These are phyloP conservation scores for Flaveria floridana DNA, from an alignment of 140 eudicot genomes.

Conservation along the genomic window DNA sequence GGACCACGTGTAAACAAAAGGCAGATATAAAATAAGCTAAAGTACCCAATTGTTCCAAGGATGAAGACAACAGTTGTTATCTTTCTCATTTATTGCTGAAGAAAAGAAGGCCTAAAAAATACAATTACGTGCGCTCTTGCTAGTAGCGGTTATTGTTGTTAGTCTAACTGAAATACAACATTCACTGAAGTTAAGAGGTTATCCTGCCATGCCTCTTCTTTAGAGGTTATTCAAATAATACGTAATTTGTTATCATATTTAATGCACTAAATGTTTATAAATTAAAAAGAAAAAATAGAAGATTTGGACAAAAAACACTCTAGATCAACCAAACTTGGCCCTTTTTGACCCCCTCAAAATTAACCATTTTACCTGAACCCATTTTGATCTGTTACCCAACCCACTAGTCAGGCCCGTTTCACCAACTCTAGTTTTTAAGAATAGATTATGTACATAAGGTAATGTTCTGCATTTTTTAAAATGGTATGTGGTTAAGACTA, in stretches of 20 bases:
- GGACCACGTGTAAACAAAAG: conserved; percentile 7
- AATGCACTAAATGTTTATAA: background rate
- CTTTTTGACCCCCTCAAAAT: background rate
- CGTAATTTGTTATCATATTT: background rate
- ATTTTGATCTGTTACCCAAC: background rate
- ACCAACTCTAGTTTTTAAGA: background rate
- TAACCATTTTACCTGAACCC: background rate
- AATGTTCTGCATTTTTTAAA: background rate
- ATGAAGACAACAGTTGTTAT: background rate
- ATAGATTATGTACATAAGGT: background rate
- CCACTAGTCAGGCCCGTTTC: background rate
- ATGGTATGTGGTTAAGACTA: background rate
- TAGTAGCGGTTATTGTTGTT: background rate
- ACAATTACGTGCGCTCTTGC: background rate
- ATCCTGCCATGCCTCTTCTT: too few relatives aligned
- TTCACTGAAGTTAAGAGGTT: background rate
- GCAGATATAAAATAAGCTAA: background rate
- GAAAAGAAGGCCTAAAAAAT: conserved; percentile 1
- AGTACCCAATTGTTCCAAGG: conserved; percentile 12
- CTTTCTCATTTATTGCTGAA: conserved; percentile 14
- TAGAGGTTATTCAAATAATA: too few relatives aligned
- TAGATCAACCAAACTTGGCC: background rate
- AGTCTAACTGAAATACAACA: too few relatives aligned
- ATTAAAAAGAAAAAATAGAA: background rate
- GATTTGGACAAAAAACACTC: background rate